A percentile compares a stretch with the other conserved stretches of the same genome.
Evolutionary conservation across 768 basidiomycete genomes (phyloP).

Genomic region (Kondoa malvinella): DNA sequence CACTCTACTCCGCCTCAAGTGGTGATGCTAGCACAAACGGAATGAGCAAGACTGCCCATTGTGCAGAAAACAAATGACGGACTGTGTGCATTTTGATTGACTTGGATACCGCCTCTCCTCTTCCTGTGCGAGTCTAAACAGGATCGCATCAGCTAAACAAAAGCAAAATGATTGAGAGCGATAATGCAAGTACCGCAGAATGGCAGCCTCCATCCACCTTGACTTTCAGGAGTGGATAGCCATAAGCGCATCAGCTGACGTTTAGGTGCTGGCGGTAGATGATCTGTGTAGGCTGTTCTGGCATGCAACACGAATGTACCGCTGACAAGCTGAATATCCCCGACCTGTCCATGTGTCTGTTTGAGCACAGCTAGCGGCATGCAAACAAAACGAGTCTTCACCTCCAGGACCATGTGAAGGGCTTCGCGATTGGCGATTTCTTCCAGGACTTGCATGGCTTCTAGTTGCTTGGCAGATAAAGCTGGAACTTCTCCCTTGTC

Average conservation of each 20-base stretch:
- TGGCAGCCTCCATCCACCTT: conserved; percentile 31
- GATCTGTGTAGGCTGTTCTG: conserved; percentile 27
- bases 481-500: conserved; percentile 13
- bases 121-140: conserved; percentile 26
- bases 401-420: conserved; percentile 30
- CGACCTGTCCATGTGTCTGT: conserved; percentile 26
- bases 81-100: conserved; percentile 23
- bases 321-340: conserved; percentile 6
- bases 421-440: conserved; percentile 28
- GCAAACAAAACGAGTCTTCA: conserved; percentile 31
- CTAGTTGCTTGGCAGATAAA: conserved; percentile 21
- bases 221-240: conserved; percentile 28
- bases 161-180: background rate
- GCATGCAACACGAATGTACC: background rate
- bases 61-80: no score
- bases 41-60: no score
- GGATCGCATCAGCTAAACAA: background rate
- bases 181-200: conserved; percentile 15
- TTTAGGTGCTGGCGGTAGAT: conserved; percentile 24
- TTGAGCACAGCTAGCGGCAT: conserved; percentile 23
- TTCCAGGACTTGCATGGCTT: conserved; percentile 29
- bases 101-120: conserved; percentile 31
- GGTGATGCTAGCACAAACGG: no score
- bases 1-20: no score
- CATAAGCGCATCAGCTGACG: conserved; percentile 31